A percentile compares a stretch with the other conserved stretches of the same genome.
Evolutionary conservation across 176 grass and related monocot genomes (phyloP).

Genomic region (Themeda triandra): DNA sequence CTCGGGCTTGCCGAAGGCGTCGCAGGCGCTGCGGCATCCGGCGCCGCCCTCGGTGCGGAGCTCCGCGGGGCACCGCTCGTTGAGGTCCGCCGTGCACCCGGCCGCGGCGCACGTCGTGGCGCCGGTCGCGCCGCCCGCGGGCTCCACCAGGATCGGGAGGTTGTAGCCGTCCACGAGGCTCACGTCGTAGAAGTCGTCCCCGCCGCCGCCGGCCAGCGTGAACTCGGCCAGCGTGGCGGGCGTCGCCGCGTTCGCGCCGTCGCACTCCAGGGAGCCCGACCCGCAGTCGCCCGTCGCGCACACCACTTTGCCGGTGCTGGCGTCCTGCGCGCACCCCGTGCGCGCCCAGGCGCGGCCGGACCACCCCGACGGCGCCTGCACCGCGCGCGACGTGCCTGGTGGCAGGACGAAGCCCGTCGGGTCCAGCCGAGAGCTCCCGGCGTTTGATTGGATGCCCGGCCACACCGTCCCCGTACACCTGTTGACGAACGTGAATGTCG

Average conservation of each 20-base stretch:
- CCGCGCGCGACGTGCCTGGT: constrained; percentile 40
- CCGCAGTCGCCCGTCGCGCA: constrained; percentile 93
- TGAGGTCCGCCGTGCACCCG: constrained; percentile 78
- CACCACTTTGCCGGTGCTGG: constrained; percentile 3
- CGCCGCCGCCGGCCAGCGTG: constrained; percentile 52
- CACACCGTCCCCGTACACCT: constrained; percentile 64
- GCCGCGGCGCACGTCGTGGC: constrained; percentile 47
- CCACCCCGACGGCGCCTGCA: constrained; percentile 68
- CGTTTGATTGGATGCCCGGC: constrained; percentile 79
- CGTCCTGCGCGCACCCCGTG: constrained; percentile 63
- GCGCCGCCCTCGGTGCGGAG: constrained; percentile 53
- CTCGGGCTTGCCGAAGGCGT: constrained; percentile 86
- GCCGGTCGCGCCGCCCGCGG: constrained; percentile 12
- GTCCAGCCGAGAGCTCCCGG: constrained; percentile 53
- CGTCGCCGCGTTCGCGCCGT: constrained; percentile 47
- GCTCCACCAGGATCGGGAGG: constrained; percentile 69
- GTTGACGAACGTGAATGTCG: constrained; percentile 81
- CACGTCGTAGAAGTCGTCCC: constrained; percentile 96
- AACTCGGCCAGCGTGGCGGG: constrained; percentile 85
- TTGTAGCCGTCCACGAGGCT: constrained; percentile 95
- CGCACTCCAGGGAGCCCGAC: constrained; percentile 67
- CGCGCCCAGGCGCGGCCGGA: constrained; percentile 79
- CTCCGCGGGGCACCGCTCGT: constrained; percentile 72
- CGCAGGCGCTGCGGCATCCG: constrained; percentile 90
- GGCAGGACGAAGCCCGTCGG: constrained; percentile 75